phyloP scores from a whole-genome alignment of 2,329 filamentous ascomycete species.

The Passalora sequoiae region DNA sequence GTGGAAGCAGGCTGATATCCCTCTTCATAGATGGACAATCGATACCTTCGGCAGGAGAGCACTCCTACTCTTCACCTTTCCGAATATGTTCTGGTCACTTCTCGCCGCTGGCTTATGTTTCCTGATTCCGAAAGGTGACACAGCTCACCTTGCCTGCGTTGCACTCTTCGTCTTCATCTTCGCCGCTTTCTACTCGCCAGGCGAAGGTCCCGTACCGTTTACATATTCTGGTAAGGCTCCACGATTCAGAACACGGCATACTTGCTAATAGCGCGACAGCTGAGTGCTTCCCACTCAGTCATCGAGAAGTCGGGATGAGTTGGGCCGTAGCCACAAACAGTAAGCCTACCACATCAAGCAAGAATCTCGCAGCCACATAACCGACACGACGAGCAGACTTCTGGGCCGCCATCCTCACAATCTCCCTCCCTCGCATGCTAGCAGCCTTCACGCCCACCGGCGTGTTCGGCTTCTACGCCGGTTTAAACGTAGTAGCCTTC shows the following conservation, averaged over 20 bases:
- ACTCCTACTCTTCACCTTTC: conserved; percentile 46
- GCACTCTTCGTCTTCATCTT: conserved; percentile 54
- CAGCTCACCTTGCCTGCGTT: conserved; percentile 33
- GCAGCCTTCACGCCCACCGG: conserved; percentile 48
- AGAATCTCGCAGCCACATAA: too few relatives aligned
- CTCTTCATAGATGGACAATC: conserved; percentile 32
- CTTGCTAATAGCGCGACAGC: too few relatives aligned
- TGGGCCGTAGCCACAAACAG: conserved; percentile 63
- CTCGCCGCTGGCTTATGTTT: too few relatives aligned
- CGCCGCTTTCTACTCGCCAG: conserved; percentile 38
- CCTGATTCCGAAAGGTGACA: conserved; percentile 35
- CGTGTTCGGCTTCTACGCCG: conserved; percentile 55
- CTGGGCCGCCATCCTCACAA: conserved; percentile 48
- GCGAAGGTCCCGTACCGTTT: conserved; percentile 56
- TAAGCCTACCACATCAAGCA: too few relatives aligned
- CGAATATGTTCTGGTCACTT: too few relatives aligned
- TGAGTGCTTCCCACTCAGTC: conserved; percentile 65
- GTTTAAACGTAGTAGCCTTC: conserved; percentile 52
- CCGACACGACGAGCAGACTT: too few relatives aligned
- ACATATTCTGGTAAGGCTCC: too few relatives aligned
- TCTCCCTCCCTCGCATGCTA: conserved; percentile 48
- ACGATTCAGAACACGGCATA: too few relatives aligned
- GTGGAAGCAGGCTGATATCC: background rate
- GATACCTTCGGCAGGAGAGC: conserved; percentile 50
- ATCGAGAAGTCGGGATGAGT: conserved; percentile 67